phyloP scores from a whole-genome alignment of 257 asterid genomes.

The Ocimum tenuiflorum region DNA sequence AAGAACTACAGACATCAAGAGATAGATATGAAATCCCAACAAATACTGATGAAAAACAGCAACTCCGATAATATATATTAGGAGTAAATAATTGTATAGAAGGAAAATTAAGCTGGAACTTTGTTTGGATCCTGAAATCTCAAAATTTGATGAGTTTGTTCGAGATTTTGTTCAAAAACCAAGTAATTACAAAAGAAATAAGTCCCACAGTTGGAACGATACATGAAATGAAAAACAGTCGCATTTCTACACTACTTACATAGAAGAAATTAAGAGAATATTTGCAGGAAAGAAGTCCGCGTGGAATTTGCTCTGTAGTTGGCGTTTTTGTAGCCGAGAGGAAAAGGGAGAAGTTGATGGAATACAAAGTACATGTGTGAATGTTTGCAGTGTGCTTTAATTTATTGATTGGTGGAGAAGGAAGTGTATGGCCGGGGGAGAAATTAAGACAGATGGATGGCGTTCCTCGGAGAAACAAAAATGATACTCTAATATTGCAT shows the following conservation, averaged over 20 bases:
- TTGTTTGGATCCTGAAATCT: too few relatives aligned
- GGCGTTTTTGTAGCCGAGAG: background rate
- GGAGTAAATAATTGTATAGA: too few relatives aligned
- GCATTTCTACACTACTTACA: conserved; percentile 7
- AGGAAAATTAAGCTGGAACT: too few relatives aligned
- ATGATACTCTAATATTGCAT: too few relatives aligned
- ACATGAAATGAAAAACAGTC: background rate
- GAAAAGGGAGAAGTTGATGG: conserved; percentile 11
- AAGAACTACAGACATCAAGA: background rate
- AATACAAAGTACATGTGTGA: background rate
- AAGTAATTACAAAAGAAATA: background rate
- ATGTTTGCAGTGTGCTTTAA: background rate
- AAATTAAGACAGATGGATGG: background rate
- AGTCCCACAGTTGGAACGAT: background rate
- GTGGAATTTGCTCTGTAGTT: background rate
- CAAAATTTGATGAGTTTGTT: background rate
- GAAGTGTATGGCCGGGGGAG: background rate
- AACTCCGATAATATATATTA: too few relatives aligned
- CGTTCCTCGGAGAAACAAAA: conserved; percentile 23
- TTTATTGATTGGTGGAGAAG: conserved; percentile 9
- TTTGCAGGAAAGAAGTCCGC: background rate
- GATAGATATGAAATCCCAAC: too few relatives aligned
- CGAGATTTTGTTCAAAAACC: background rate
- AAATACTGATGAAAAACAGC: background rate
- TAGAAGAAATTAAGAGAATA: background rate